Evolutionary conservation across 352 stramenopile genomes (phyloP), one percentile per base, ranked within the genome.

Genomic region (Phytophthora ramorum): DNA sequence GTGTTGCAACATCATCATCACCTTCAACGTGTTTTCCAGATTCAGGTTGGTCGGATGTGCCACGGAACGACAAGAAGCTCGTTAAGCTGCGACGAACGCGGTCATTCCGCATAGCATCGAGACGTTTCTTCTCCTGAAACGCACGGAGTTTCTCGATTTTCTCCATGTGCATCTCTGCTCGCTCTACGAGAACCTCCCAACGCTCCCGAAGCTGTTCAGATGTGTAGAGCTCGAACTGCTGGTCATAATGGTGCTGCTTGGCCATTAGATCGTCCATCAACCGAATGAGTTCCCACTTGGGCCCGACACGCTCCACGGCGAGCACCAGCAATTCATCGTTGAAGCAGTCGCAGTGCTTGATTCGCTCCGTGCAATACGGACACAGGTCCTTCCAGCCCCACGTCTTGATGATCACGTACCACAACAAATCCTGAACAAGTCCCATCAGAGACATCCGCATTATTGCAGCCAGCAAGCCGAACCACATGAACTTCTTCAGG

Each of bases 221-320:
- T 2, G 71, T 80, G 70, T 89, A 91, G 19, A 81, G 63, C 14
- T 67, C 74, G 22, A 91, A 87, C 57, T 91, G 82, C 17, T 78
- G 37, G 4, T 79, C 72, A 45, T 87, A 85, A 13, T 70, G 52
- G 28, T 69, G 62, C 32, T 65, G 69, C 38, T 79, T 88, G 9
- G 67, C 71, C 20, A 91, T 71, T n/a, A 85, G 50, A 7, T 47
- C 40, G 55, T 91, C 82, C 4, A 91, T 67, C 2, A 89, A 47
- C n/a, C 70, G 41, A 55, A 91, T 91, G 22, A 91, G 71, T 16
- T 79, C 73, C 82, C 82, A 91, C 58, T 91, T 91, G 17, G 82
- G 68, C 6, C 82, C 79, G 2, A 89, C 78, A 35, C 74, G 73
- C 37, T 87, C 82, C 13, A 91, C 78, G 1, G 78, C 73, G 30